Evolutionary conservation across 768 basidiomycete genomes (phyloP).

Genomic region (Lentinula guzmanii): DNA sequence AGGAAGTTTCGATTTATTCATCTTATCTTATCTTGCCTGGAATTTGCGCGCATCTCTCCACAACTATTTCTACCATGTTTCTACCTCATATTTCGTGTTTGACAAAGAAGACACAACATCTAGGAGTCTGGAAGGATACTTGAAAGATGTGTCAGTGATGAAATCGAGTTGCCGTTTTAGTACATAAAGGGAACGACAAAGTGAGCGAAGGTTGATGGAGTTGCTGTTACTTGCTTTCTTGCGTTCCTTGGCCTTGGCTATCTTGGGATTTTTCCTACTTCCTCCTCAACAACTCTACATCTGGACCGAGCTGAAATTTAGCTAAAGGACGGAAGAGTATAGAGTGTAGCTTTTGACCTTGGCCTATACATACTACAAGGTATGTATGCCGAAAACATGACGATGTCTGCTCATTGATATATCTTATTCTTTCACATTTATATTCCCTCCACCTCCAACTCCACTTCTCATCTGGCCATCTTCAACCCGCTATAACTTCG

Average conservation of each 20-base stretch:
- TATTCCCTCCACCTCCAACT: background rate
- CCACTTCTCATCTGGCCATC: background rate
- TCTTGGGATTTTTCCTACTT: background rate
- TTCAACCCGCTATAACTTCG: background rate
- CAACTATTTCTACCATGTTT: background rate
- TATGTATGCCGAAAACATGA: background rate
- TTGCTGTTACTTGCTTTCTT: background rate
- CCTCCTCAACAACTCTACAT: background rate
- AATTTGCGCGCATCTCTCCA: background rate
- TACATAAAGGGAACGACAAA: background rate
- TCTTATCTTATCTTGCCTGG: background rate
- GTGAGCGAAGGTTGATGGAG: background rate
- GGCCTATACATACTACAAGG: background rate
- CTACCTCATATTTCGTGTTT: background rate
- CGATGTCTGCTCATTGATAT: background rate
- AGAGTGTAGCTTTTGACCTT: background rate
- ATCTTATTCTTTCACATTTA: background rate
- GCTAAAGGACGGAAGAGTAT: background rate
- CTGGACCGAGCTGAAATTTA: background rate
- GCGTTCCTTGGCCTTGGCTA: background rate
- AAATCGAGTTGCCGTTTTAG: background rate
- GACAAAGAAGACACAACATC: background rate
- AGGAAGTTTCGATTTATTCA: background rate
- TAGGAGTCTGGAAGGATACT: background rate
- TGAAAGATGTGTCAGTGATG: background rate